Evolutionary conservation across 768 basidiomycete genomes (phyloP), one percentile per base, ranked within the genome.

Genomic region (Gelatoporia subvermispora): DNA sequence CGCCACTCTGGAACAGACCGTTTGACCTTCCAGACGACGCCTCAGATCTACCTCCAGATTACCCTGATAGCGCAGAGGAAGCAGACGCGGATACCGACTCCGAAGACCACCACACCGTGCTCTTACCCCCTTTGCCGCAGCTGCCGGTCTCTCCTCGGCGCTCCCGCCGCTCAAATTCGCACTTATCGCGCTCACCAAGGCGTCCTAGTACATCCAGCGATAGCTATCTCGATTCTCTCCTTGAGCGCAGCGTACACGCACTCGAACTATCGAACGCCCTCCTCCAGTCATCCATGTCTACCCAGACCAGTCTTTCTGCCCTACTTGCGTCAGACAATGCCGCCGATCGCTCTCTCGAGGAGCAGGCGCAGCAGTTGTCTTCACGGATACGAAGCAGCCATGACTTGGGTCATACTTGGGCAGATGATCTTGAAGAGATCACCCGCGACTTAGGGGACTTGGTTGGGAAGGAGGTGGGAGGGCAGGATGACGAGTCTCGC

Each of bases 181-280:
- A 48, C 48, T 43, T 45, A 42, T 28, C 41, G 43, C 59, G 62
- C 34, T 52, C 35, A 1, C 61, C 66, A 48, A 57, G 65, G 41
- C 47, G 52, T 18, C 56, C 57, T 41, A 62, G 50, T 25, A 43
- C 65, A 18, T 63, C 69, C 2, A 57, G 47, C 42, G 82, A 85
- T 61, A 76, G 77, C 11, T 81, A 77, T 57, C 74, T 90, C 22
- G 90, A 92, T 65, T 76, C 83, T n/a, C 71, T 92, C 15, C 74
- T 92, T 1, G 86, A 81, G 49, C 81, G 89, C 53, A 89, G 87
- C 54, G 86, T 92, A 13, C 82, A 89, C 65, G 89, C 89, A 1
- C 72, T 93, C 8, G 90, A 92, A 62, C 82, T 90, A 74, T 92
- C 89, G 4, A 92, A 92, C 49, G 76, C 81, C 2, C 70, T 92